phyloP scores from a whole-genome alignment of 2,329 filamentous ascomycete species.

The Ophiostoma ulmi region DNA sequence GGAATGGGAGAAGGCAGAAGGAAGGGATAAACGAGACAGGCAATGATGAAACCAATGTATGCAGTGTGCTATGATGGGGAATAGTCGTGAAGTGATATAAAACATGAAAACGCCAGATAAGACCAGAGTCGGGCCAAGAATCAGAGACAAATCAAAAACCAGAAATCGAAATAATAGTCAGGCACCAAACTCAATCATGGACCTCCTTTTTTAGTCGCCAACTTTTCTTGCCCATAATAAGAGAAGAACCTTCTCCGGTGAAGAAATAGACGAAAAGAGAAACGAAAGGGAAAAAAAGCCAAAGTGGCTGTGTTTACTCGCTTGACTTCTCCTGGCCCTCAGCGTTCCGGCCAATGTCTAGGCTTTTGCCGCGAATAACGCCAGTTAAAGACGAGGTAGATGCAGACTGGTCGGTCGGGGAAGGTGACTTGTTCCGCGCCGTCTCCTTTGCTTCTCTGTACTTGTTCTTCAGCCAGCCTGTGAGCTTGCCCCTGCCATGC shows the following conservation, averaged over 20 bases:
- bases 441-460: conserved; percentile 56
- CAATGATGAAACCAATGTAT: neutral
- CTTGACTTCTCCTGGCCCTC: conserved; percentile 21
- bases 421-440: conserved; percentile 52
- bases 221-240: neutral
- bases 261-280: neutral
- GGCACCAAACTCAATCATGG: neutral
- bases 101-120: conserved; percentile 1
- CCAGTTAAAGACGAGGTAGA: conserved; percentile 9
- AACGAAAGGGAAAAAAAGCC: neutral
- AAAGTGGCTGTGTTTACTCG: neutral
- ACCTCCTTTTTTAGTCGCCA: neutral
- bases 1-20: neutral
- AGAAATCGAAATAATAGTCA: neutral
- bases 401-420: conserved; percentile 29
- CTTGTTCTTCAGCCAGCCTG: conserved; percentile 57
- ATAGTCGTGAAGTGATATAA: neutral
- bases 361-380: conserved; percentile 22
- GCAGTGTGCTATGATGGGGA: conserved; percentile 11
- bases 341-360: conserved; percentile 22
- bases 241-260: too few species aligned
- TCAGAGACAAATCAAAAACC: neutral
- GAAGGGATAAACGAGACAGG: neutral
- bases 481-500: conserved; percentile 41
- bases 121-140: neutral